Percentiles rank a stretch among this genome's conserved stretches.
Conservation (phyloP, 2,329 filamentous ascomycete genomes). For the Pseudohalonectria lignicola region DNA sequence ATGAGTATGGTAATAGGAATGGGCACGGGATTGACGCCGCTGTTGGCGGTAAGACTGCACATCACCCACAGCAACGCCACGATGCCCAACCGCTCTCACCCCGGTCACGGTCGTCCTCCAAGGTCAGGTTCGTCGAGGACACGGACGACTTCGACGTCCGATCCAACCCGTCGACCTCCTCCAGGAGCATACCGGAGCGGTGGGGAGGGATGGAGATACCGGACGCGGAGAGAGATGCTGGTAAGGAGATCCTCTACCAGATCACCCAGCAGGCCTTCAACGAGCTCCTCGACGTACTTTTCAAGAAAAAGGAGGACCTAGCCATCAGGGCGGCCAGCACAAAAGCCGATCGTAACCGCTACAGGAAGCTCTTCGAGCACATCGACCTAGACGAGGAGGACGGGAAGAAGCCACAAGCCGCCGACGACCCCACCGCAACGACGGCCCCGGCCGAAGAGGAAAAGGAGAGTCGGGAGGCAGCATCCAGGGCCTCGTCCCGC, state of each 20-base stretch:
- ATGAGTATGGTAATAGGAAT: conserved; percentile 11
- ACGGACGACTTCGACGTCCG: conserved; percentile 57
- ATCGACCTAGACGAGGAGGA: conserved; percentile 21
- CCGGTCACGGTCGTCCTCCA: conserved; percentile 65
- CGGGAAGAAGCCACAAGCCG: background rate
- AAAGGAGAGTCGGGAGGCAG: background rate
- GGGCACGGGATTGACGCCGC: too few species aligned
- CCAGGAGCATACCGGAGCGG: conserved; percentile 58
- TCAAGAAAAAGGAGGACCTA: conserved; percentile 68
- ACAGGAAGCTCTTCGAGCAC: conserved; percentile 33
- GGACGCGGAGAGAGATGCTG: conserved; percentile 69
- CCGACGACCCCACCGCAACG: background rate
- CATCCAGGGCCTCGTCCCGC: too few species aligned
- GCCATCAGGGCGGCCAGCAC: conserved; percentile 58
- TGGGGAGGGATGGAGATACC: conserved; percentile 73
- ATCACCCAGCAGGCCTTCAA: conserved; percentile 89
- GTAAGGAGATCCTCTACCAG: conserved; percentile 82
- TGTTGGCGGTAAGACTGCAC: too few species aligned
- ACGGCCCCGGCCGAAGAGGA: background rate
- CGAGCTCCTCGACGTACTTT: conserved; percentile 78
- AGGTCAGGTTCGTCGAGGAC: conserved; percentile 67
- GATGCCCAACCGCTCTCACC: conserved; percentile 23
- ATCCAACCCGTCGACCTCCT: conserved; percentile 64
- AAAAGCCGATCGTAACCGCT: conserved; percentile 47
- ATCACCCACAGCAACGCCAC: background rate